Conservation (phyloP, 805 yeast species). For the Lachancea meyersii region DNA sequence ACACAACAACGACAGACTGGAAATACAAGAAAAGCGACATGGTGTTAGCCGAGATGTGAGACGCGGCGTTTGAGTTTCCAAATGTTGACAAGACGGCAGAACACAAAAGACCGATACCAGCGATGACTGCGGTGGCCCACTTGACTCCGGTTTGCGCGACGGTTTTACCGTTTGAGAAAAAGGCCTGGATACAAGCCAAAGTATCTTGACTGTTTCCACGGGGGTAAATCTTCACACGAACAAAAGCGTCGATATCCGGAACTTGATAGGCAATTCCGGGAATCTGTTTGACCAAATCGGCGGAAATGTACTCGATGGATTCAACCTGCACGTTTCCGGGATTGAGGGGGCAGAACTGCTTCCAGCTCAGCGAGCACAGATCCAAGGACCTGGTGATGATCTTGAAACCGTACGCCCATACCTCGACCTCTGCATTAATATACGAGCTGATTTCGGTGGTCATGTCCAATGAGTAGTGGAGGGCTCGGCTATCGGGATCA, state of each 20-base stretch:
- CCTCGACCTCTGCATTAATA: constrained; percentile 61
- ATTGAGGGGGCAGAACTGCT: constrained; percentile 82
- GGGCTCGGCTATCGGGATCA: constrained; percentile 61
- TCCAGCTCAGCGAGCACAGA: constrained; percentile 61
- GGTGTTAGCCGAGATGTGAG: constrained; percentile 82
- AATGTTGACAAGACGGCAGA: constrained; percentile 79
- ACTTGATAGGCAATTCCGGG: constrained; percentile 85
- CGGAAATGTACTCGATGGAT: constrained; percentile 54
- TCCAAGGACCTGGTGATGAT: constrained; percentile 54
- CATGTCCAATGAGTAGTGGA: constrained; percentile 64
- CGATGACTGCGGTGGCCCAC: constrained; percentile 91
- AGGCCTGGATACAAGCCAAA: constrained; percentile 71
- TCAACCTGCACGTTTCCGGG: constrained; percentile 79
- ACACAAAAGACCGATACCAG: constrained; percentile 77
- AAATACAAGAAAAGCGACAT: constrained; percentile 78
- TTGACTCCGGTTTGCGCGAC: constrained; percentile 75
- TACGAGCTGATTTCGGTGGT: constrained; percentile 61
- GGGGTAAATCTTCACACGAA: constrained; percentile 45
- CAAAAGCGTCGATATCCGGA: constrained; percentile 82
- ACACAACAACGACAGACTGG: constrained; percentile 78
- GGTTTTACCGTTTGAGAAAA: constrained; percentile 70
- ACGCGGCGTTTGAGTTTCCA: constrained; percentile 85
- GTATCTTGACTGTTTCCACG: constrained; percentile 34
- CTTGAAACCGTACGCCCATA: constrained; percentile 81
- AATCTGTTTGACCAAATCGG: constrained; percentile 45